Evolutionary conservation across 1,139 yeast genomes (phyloP).

Genomic region (Eremothecium coryli): DNA sequence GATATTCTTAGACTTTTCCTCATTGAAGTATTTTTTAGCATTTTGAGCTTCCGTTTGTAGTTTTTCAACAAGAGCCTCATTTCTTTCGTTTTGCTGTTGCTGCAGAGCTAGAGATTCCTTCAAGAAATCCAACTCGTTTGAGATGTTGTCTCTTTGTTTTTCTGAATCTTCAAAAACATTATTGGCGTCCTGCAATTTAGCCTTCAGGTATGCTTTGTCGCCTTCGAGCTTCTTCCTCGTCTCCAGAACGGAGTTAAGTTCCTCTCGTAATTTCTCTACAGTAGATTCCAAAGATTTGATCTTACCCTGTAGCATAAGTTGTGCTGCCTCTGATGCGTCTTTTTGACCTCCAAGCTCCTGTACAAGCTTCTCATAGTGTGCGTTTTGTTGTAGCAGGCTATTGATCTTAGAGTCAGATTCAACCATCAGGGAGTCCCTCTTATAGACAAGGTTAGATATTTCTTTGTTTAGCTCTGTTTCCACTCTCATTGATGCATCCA

Average conservation of each 20-base stretch:
- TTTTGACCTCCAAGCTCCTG: conserved; percentile 41
- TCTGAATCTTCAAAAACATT: conserved; percentile 39
- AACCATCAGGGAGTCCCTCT: conserved; percentile 47
- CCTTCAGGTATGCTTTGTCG: conserved; percentile 39
- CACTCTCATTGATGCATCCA: conserved; percentile 46
- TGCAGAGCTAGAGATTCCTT: conserved; percentile 29
- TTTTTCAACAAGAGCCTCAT: conserved; percentile 32
- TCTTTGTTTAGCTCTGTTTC: conserved; percentile 62
- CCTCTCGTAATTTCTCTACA: conserved; percentile 39
- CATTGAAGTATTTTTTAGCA: conserved; percentile 22
- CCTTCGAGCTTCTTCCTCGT: conserved; percentile 42
- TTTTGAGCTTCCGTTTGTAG: conserved; percentile 29
- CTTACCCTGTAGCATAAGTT: conserved; percentile 34
- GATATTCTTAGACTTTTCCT: conserved; percentile 33
- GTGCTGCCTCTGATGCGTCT: conserved; percentile 37
- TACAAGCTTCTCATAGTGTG: conserved; percentile 38
- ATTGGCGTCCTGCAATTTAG: conserved; percentile 37
- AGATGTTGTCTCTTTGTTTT: conserved; percentile 37
- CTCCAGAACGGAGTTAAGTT: conserved; percentile 26
- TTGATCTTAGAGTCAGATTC: conserved; percentile 46
- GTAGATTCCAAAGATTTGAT: conserved; percentile 35
- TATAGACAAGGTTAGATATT: conserved; percentile 51
- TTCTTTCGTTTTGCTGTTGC: conserved; percentile 26
- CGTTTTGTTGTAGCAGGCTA: conserved; percentile 43
- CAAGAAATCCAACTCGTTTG: conserved; percentile 25